A percentile compares a stretch with the other conserved stretches of the same genome.
phyloP scores from a whole-genome alignment of 345 rosid genomes.

The Mangifera indica region DNA sequence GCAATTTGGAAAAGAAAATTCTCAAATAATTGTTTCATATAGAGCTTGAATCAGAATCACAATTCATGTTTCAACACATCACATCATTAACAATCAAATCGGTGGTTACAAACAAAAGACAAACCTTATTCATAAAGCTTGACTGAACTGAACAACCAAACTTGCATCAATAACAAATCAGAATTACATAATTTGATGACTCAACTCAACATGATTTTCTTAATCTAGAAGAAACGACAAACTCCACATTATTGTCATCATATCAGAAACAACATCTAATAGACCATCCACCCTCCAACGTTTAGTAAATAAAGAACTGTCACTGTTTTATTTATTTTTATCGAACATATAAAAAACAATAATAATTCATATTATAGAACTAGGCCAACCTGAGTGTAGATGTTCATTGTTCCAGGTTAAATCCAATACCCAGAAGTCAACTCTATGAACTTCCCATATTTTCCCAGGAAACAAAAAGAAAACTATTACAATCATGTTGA shows the following conservation, averaged over 20 bases:
- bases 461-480: not conserved
- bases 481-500: not conserved
- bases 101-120: too few species aligned
- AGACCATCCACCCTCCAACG: not conserved
- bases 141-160: not conserved
- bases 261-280: not conserved
- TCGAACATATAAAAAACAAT: not conserved
- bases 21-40: not conserved
- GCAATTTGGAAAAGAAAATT: not conserved
- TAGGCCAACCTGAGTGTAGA: not conserved
- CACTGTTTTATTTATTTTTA: too few species aligned
- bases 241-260: not conserved
- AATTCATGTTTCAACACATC: slow-evolving; percentile 5
- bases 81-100: not conserved
- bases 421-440: slow-evolving; percentile 1
- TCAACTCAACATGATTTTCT: not conserved
- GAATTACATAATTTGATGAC: not conserved
- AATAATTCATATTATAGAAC: not conserved
- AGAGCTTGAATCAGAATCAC: not conserved
- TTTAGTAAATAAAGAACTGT: not conserved
- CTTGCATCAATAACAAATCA: not conserved
- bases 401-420: not conserved
- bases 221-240: not conserved
- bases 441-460: not conserved
- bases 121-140: not conserved